These are phyloP conservation scores for Cryomyces minteri DNA, from an alignment of 495 filamentous ascomycete species.

Conservation along the genomic window DNA sequence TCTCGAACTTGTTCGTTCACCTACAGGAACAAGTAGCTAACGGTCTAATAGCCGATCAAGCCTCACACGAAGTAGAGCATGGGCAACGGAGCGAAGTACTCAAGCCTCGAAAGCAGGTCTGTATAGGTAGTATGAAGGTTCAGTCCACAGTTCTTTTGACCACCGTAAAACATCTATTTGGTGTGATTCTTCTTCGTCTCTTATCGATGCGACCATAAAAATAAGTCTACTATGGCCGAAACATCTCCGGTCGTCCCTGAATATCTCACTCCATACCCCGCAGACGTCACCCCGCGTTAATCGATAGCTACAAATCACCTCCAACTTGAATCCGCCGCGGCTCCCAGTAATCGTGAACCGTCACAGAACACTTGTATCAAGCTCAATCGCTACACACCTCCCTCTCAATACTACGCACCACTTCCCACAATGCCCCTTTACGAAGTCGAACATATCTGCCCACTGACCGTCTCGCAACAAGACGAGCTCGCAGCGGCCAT, in stretches of 20 bases:
- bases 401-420: background rate
- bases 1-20: background rate
- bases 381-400: background rate
- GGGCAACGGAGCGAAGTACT: background rate
- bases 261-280: too few species aligned
- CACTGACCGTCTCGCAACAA: constrained; percentile 9
- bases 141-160: background rate
- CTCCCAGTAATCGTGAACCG: too few species aligned
- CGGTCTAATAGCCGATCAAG: background rate
- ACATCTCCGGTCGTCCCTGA: background rate
- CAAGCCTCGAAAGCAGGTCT: background rate
- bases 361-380: too few species aligned
- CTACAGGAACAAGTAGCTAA: background rate
- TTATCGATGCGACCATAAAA: background rate
- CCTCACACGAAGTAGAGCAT: background rate
- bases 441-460: constrained; percentile 10
- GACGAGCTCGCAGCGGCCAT: constrained; percentile 11
- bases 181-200: background rate
- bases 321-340: too few species aligned
- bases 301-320: too few species aligned
- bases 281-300: too few species aligned
- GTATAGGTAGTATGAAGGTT: background rate
- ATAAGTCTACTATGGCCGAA: background rate
- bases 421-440: constrained; percentile 15
- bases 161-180: background rate